Percentiles rank a stretch among this genome's conserved stretches.
phyloP scores from a whole-genome alignment of 805 yeast species.

The Clavispora vitiphila region DNA sequence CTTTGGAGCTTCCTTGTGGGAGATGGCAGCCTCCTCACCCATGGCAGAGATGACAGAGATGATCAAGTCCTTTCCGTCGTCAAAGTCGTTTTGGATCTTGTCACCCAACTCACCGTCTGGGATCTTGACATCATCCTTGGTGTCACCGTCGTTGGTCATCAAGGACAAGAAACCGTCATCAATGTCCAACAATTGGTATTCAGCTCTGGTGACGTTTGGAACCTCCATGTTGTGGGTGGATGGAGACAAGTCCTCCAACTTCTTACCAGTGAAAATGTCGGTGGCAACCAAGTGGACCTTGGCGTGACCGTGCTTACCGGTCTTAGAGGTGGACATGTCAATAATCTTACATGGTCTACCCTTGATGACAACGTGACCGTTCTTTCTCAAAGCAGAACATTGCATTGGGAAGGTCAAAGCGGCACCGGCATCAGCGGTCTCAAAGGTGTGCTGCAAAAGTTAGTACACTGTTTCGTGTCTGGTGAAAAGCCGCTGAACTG shows the following conservation, averaged over 20 bases:
- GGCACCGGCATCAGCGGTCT: constrained; percentile 98
- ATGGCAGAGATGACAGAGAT: constrained; percentile 96
- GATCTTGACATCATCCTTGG: constrained; percentile 97
- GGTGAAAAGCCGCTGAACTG: no score
- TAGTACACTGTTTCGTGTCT: constrained; percentile 17
- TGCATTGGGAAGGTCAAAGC: constrained; percentile 98
- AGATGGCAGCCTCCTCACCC: constrained; percentile 99
- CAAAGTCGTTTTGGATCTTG: constrained; percentile 85
- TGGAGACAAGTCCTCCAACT: constrained; percentile 99
- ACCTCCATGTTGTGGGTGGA: constrained; percentile 99
- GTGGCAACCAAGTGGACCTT: constrained; percentile 99
- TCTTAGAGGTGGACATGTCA: constrained; percentile 99
- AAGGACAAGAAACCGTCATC: constrained; percentile 97
- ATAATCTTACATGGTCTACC: constrained; percentile 99
- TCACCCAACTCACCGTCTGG: constrained; percentile 99
- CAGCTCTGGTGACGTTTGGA: constrained; percentile 94
- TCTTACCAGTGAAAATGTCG: constrained; percentile 98
- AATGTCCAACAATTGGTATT: constrained; percentile 94
- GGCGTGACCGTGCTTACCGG: constrained; percentile 99
- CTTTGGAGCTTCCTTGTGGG: constrained; percentile 98
- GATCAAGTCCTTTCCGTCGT: constrained; percentile 95
- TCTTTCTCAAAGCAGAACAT: constrained; percentile 99
- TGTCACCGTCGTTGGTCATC: constrained; percentile 96
- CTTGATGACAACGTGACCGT: constrained; percentile 98
- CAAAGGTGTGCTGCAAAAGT: constrained; percentile 75